Base-by-base conservation (phyloP, 2,329 filamentous ascomycete species). In the Penicillium sp. region DNA sequence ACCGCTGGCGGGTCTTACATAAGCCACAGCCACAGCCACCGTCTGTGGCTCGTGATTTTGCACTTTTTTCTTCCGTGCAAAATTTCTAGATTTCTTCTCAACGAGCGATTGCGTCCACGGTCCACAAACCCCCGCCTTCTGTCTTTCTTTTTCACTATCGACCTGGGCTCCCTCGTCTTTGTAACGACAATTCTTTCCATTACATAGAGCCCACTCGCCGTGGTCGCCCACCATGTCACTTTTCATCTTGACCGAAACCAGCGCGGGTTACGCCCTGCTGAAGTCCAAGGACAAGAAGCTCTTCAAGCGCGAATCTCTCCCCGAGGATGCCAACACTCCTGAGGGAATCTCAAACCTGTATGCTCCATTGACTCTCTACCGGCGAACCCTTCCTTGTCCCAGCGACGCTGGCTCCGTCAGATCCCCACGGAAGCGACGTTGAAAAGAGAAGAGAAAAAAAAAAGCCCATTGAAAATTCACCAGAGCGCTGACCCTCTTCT, bases 201-300 rank as follows among this genome's bases (percentile, higher is more conserved):
- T 54, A 42, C 38, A 37, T 13, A 9, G 28, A 57, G 49, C 57
- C 50, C 62, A 51, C 56, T 59, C 54, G 54, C 61, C 55, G 63
- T 61, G 59, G 55, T 55, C 57, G 60, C 60, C 54, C 72, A 82
- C 59, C 58, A 93, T 93, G 87, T 86, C 86, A 75, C 83, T 93
- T 70, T 94, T 95, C 74, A 87, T 96, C 75, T 84, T 96, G 63
- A 86, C 86, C 66, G 90, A 96, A 76, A 96, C 90, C 71, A 88
- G 88, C 73, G 90, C 90, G 62, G 95, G 93, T 71, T 97, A 97
- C 77, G 93, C 90, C 73, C 83, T 98, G 71, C 90, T 98, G 78
- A 97, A 98, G 80, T 87, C 91, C 63, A 89, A 90, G 72, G 91
- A 97, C 81, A 97, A 96, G 83, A 97, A 97, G 79, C 81, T 97